Conservation (phyloP, 768 basidiomycete genomes). For the Mrakia gelida region DNA sequence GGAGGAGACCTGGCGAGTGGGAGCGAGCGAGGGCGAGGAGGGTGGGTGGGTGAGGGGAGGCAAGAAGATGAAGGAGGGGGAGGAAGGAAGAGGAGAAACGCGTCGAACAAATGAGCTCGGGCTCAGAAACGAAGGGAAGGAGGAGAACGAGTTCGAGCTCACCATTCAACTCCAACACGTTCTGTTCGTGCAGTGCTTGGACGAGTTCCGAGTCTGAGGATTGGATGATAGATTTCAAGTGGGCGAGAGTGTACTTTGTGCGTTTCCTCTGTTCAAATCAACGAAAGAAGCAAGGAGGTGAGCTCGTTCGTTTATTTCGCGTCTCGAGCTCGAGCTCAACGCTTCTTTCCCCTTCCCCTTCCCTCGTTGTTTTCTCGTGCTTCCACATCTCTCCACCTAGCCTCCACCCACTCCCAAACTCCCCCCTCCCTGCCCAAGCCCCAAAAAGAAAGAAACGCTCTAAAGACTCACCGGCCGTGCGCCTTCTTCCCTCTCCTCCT, state of each 20-base stretch:
- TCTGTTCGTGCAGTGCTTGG: constrained; percentile 14
- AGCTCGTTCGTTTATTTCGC: not conserved
- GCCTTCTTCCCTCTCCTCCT: not conserved
- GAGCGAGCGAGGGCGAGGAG: not conserved
- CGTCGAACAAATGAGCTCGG: constrained; percentile 9
- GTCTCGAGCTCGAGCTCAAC: not conserved
- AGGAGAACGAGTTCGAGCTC: not conserved
- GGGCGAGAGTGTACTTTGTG: constrained; percentile 22
- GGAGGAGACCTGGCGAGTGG: constrained; percentile 19
- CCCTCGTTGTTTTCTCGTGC: not conserved
- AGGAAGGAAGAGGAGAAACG: not conserved
- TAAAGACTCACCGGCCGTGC: constrained; percentile 18
- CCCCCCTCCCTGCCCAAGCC: not conserved
- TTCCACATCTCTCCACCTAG: not conserved
- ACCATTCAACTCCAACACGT: constrained; percentile 26
- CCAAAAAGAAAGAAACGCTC: too few species aligned
- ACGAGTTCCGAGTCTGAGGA: constrained; percentile 26
- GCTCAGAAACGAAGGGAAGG: not conserved
- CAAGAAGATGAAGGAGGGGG: too few species aligned
- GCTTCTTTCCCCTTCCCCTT: not conserved
- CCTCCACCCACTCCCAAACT: not conserved
- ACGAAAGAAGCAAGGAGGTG: not conserved
- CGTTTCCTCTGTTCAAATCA: constrained; percentile 14
- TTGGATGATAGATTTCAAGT: constrained; percentile 28
- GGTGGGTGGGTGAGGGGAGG: too few species aligned